Evolutionary conservation across 2,329 filamentous ascomycete species (phyloP).

Genomic region (Diaporthe sp.): DNA sequence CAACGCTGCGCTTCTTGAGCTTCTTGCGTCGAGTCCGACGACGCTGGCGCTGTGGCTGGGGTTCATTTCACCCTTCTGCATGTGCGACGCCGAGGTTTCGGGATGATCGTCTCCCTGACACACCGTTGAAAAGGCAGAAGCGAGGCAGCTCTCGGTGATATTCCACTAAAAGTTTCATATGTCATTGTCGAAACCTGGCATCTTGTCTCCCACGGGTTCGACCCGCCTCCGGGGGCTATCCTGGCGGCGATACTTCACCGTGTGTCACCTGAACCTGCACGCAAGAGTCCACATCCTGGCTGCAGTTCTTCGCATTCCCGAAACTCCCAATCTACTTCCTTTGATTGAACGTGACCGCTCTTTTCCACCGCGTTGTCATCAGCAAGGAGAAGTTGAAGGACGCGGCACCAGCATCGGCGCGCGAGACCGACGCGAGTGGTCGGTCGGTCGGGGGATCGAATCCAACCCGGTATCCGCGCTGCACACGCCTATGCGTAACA

Average conservation of each 20-base stretch:
- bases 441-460: not conserved
- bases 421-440: not conserved
- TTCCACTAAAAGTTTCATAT: constrained; percentile 32
- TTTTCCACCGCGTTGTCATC: not conserved
- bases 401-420: not conserved
- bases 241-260: constrained; percentile 10
- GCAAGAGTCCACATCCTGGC: constrained; percentile 20
- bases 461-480: not conserved
- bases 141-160: constrained; percentile 20
- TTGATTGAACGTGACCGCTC: constrained; percentile 8
- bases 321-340: constrained; percentile 21
- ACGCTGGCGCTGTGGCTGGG: constrained; percentile 38
- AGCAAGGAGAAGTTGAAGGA: not conserved
- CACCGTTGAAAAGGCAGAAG: constrained; percentile 31
- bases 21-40: constrained; percentile 3
- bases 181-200: constrained; percentile 32
- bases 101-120: constrained; percentile 36
- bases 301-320: constrained; percentile 9
- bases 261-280: constrained; percentile 23
- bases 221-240: constrained; percentile 13
- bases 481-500: constrained; percentile 1
- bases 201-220: constrained; percentile 29
- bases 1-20: constrained; percentile 12
- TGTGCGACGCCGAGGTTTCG: constrained; percentile 37
- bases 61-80: constrained; percentile 25